A percentile compares a stretch with the other conserved stretches of the same genome.
Conservation (phyloP, 2,329 filamentous ascomycete genomes). For the Fusarium subtropicale region DNA sequence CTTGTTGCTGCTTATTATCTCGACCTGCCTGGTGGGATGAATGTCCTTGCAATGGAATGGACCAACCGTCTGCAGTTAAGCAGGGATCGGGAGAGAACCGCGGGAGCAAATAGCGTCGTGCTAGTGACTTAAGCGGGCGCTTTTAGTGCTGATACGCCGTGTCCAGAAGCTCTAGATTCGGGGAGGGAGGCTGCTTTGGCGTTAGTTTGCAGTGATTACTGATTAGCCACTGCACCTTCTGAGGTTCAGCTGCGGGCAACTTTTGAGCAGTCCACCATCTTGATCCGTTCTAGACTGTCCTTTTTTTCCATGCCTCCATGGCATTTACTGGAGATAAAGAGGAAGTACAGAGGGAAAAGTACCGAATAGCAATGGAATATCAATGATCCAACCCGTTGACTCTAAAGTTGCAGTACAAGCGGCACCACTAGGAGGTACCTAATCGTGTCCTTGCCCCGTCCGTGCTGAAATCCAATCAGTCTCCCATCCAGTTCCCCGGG, state of each 20-base stretch:
- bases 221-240: neutral
- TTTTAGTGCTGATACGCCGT: conserved; percentile 8
- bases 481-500: conserved; percentile 3
- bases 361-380: conserved; percentile 4
- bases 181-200: neutral
- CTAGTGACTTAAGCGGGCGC: neutral
- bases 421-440: neutral
- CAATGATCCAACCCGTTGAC: conserved; percentile 13
- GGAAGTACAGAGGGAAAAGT: neutral
- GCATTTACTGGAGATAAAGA: neutral
- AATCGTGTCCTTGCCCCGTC: neutral
- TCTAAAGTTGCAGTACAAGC: neutral
- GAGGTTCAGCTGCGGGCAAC: neutral
- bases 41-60: neutral
- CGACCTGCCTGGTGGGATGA: neutral
- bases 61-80: neutral
- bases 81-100: conserved; percentile 2
- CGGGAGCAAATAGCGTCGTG: neutral
- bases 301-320: neutral
- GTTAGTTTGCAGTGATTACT: neutral
- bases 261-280: neutral
- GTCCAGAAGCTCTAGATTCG: neutral
- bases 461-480: conserved; percentile 1
- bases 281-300: neutral
- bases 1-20: neutral